phyloP scores from a whole-genome alignment of 192 early-diverging fungal species.

The Mortierella alpina region DNA sequence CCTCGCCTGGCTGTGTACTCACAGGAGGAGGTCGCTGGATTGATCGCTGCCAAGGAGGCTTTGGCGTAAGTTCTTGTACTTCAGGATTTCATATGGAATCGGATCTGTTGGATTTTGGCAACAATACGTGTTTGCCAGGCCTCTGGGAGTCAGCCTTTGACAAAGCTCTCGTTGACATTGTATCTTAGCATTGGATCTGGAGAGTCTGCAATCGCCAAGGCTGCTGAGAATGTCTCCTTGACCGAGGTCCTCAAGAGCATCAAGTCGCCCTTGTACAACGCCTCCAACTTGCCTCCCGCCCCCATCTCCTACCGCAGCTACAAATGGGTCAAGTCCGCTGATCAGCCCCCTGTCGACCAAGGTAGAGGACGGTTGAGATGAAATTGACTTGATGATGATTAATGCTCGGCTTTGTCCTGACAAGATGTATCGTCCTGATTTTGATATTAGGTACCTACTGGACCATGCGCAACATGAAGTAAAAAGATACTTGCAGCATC shows the following conservation, averaged over 20 bases:
- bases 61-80: conserved; percentile 26
- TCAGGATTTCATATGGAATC: not conserved
- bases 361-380: conserved; percentile 22
- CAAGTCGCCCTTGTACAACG: conserved; percentile 62
- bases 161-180: too few relatives aligned
- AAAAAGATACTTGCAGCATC: too few relatives aligned
- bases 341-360: conserved; percentile 48
- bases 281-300: conserved; percentile 65
- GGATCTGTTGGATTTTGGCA: too few relatives aligned
- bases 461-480: conserved; percentile 29
- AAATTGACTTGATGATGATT: not conserved
- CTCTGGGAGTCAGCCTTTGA: too few relatives aligned
- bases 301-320: conserved; percentile 59
- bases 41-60: conserved; percentile 61
- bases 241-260: conserved; percentile 62
- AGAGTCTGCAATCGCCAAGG: conserved; percentile 43
- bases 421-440: not conserved
- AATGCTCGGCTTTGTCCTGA: not conserved
- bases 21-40: conserved; percentile 77
- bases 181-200: conserved; percentile 36
- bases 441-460: conserved; percentile 19
- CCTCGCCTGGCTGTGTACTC: conserved; percentile 87
- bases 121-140: too few relatives aligned
- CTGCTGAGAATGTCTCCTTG: conserved; percentile 53
- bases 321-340: conserved; percentile 57